Evolutionary conservation across 306 rosid genomes (phyloP).

Genomic region (Arachis stenosperma): DNA sequence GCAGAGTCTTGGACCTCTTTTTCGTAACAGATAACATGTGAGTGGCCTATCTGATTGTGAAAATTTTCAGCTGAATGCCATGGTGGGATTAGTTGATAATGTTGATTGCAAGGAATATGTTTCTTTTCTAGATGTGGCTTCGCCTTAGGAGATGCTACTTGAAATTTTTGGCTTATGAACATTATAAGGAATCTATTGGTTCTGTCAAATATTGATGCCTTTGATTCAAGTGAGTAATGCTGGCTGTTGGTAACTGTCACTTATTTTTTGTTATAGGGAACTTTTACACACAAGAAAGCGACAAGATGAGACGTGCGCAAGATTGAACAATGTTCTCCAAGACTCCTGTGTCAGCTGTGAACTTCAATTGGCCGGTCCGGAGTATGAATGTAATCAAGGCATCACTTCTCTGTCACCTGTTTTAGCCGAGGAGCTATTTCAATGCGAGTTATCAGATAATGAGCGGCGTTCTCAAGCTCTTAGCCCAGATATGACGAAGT

Average conservation of each 20-base stretch:
- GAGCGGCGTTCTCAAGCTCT: constrained; percentile 64
- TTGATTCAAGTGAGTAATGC: constrained; percentile 19
- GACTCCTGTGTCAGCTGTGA: constrained; percentile 71
- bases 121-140: not conserved
- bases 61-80: not conserved
- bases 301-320: constrained; percentile 57
- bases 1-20: constrained; percentile 77
- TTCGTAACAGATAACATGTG: constrained; percentile 76
- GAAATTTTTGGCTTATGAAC: constrained; percentile 10
- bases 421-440: constrained; percentile 64
- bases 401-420: constrained; percentile 58
- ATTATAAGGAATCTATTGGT: constrained; percentile 15
- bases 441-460: constrained; percentile 50
- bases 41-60: constrained; percentile 32
- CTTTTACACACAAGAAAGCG: constrained; percentile 70
- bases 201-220: constrained; percentile 22
- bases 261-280: constrained; percentile 51
- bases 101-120: not conserved
- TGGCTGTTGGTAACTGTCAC: constrained; percentile 3
- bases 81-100: not conserved
- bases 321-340: constrained; percentile 54
- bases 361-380: constrained; percentile 67
- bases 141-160: not conserved
- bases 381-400: constrained; percentile 58
- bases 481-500: constrained; percentile 63